These are phyloP conservation scores for Crataegus laevigata DNA, from an alignment of 306 rosid species.

Conservation along the genomic window DNA sequence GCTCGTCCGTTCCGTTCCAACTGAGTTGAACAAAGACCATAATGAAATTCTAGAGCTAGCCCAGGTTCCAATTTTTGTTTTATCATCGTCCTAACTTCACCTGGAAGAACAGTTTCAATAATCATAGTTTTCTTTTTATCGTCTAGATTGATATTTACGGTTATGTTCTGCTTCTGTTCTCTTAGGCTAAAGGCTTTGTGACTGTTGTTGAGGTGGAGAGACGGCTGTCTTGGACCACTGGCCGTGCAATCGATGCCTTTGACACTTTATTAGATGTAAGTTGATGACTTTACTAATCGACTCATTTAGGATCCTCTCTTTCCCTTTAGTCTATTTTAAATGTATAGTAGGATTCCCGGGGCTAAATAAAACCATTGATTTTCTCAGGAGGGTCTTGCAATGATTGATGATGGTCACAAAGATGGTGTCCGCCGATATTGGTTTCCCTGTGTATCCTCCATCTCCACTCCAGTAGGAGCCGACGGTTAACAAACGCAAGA, in stretches of 20 bases:
- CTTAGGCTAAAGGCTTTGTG: conserved; percentile 84
- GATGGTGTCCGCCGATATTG: conserved; percentile 78
- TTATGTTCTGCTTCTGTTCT: conserved; percentile 2
- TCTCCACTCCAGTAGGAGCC: conserved; percentile 43
- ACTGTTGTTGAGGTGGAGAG: conserved; percentile 76
- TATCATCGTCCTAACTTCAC: not conserved
- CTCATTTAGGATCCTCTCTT: not conserved
- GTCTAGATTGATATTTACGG: not conserved
- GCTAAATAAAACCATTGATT: conserved; percentile 8
- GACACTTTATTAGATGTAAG: conserved; percentile 83
- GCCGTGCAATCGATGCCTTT: conserved; percentile 85
- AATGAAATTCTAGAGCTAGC: conserved; percentile 95
- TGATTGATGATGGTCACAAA: conserved; percentile 96
- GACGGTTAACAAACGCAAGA: conserved; percentile 27
- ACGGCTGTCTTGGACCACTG: conserved; percentile 75
- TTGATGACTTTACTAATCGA: conserved; percentile 1
- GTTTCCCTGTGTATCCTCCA: conserved; percentile 90
- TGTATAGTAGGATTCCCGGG: not conserved
- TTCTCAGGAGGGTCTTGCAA: conserved; percentile 90
- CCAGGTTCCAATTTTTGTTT: conserved; percentile 49
- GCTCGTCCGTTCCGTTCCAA: conserved; percentile 97
- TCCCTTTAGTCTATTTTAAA: not conserved
- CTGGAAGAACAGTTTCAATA: not conserved
- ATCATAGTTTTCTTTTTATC: not conserved
- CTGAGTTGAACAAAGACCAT: conserved; percentile 95